These are phyloP conservation scores for Rhodotorula sphaerocarpa DNA, from an alignment of 768 basidiomycete species.

Conservation along the genomic window DNA sequence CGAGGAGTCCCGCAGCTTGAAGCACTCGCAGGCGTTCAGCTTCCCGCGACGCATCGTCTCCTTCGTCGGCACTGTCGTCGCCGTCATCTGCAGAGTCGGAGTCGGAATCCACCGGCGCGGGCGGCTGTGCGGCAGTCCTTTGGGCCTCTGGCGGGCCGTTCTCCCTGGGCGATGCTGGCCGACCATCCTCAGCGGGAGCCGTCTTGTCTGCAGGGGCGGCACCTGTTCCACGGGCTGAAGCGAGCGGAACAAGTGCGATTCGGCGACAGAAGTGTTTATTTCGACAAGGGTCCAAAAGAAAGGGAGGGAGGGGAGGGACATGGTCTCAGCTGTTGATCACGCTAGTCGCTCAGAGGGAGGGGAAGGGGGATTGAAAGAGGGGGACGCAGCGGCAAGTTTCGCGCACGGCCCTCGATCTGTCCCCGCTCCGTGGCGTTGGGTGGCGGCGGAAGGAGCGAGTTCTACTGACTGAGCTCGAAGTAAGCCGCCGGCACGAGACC, in stretches of 20 bases:
- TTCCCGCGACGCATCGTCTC: constrained; percentile 49
- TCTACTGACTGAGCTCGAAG: constrained; percentile 81
- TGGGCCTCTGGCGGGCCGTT: no score
- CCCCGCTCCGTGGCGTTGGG: constrained; percentile 36
- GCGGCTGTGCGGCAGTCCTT: no score
- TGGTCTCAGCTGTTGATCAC: not conserved
- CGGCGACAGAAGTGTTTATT: not conserved
- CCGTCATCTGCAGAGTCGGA: constrained; percentile 22
- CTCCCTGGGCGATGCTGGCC: no score
- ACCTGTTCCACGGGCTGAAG: no score
- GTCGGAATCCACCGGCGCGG: not conserved
- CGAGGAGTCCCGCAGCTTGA: constrained; percentile 77
- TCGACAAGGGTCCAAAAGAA: no score
- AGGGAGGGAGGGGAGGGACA: constrained; percentile 3
- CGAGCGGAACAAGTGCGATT: constrained; percentile 8
- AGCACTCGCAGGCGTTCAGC: constrained; percentile 70
- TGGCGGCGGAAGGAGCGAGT: not conserved
- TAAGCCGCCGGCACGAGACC: constrained; percentile 89
- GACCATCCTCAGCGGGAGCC: no score
- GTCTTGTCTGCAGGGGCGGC: no score
- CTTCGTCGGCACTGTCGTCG: constrained; percentile 27
- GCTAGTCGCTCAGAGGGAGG: not conserved
- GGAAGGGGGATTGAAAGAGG: constrained; percentile 30
- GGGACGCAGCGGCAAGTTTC: constrained; percentile 51
- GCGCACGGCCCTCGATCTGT: constrained; percentile 55